Conservation (phyloP, 352 stramenopile species). For the Globisporangium megalacanthum region DNA sequence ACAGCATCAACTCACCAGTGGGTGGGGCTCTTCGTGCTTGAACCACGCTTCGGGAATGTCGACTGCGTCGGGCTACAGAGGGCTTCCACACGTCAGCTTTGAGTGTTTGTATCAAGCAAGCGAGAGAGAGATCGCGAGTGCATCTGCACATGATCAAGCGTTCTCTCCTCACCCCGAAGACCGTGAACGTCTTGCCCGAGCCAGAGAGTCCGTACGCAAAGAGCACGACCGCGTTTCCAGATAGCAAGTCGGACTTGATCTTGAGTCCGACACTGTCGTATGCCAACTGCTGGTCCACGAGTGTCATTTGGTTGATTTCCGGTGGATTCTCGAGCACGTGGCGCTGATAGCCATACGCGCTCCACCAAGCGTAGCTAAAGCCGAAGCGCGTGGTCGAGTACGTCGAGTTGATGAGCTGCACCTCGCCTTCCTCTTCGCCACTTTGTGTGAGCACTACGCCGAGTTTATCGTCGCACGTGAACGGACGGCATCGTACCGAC, state of each 20-base stretch:
- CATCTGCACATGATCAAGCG: not conserved
- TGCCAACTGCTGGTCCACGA: slow-evolving; percentile 89
- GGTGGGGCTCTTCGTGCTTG: slow-evolving; percentile 87
- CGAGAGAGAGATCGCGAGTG: not conserved
- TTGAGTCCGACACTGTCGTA: slow-evolving; percentile 87
- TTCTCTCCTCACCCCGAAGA: slow-evolving; percentile 67
- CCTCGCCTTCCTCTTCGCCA: slow-evolving; percentile 89
- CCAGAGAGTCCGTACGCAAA: slow-evolving; percentile 92
- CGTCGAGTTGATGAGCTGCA: slow-evolving; percentile 90
- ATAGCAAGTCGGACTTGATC: slow-evolving; percentile 90
- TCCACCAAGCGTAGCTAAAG: slow-evolving; percentile 94
- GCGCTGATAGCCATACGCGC: slow-evolving; percentile 89
- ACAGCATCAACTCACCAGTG: slow-evolving; percentile 29
- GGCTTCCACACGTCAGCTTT: not conserved
- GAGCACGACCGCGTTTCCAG: slow-evolving; percentile 90
- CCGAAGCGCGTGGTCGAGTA: slow-evolving; percentile 92
- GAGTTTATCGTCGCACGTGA: slow-evolving; percentile 89
- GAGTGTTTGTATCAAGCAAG: not conserved
- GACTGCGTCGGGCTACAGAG: slow-evolving; percentile 73
- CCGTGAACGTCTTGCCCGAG: slow-evolving; percentile 92
- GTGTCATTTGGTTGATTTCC: slow-evolving; percentile 73
- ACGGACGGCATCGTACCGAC: slow-evolving; percentile 80
- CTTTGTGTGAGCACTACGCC: slow-evolving; percentile 90
- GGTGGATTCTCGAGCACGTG: slow-evolving; percentile 69
- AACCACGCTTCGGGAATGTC: slow-evolving; percentile 94